Base-by-base conservation (phyloP, 2,329 filamentous ascomycete species). In the Penicillium sp. region DNA sequence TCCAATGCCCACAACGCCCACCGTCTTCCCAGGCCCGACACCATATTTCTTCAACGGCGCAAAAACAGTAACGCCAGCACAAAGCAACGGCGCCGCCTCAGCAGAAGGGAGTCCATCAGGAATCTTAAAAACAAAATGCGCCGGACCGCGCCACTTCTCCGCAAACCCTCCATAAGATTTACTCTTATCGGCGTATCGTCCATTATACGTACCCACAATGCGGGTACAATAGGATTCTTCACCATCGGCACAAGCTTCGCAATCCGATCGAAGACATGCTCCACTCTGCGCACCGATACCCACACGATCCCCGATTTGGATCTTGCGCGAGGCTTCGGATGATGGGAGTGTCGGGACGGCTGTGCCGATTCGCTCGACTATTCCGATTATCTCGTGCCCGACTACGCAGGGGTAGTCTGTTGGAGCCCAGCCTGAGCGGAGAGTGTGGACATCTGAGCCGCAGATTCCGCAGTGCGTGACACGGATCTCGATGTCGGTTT, bases 61-160 rank as follows among this genome's bases (percentile, higher is more conserved):
- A 69, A 84, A 95, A 0, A 88, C 83, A 0, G 90, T 95, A 52
- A 93, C 81, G 1, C 91, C 90, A 1, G 86, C 90, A 68, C 90
- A 93, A 27, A 93, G 80, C 78, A 95, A 86, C 1, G 90, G 90
- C 1, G 89, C 84, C 1, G 83, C 84, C 56, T 81, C 77, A 10
- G 78, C 79, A 29, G 76, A 79, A 1, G 73, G 65, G 27, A 87
- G 60, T 0, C 59, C 68, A 14, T 81, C 78, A 0, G 84, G 84
- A 56, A 87, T 85, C 66, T 76, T 80, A 65, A 86, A 75, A 0
- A 80, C 81, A 62, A 90, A 92, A 63, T 84, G 82, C 16, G 75
- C 78, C 1, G 81, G 80, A 0, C 79, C 81, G 16, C 86, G 79
- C 68, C 81, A 81, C 58, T 83, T 80, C 51, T 79, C 74, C 7